These are phyloP conservation scores for Cicer cuneatum DNA, from an alignment of 306 rosid genomes.

Conservation along the genomic window DNA sequence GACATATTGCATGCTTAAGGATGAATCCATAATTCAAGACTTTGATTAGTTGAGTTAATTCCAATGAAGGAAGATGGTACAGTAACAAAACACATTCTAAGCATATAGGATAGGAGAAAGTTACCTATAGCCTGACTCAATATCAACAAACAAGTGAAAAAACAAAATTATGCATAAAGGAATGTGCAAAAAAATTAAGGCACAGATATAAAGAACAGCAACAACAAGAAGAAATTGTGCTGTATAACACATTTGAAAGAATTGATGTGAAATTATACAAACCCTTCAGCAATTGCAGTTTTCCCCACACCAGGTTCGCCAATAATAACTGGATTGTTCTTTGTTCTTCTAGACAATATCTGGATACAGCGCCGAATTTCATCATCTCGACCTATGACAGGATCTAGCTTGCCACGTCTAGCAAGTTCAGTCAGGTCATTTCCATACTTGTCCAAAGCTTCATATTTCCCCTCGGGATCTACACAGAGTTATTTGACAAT, in stretches of 20 bases:
- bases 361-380: constrained; percentile 95
- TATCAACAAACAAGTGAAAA: neutral
- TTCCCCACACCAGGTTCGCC: constrained; percentile 99
- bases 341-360: constrained; percentile 91
- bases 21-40: constrained; percentile 17
- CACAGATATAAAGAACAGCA: neutral
- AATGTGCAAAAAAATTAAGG: neutral
- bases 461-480: constrained; percentile 97
- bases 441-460: constrained; percentile 89
- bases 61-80: constrained; percentile 28
- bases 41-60: constrained; percentile 34
- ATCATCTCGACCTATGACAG: constrained; percentile 96
- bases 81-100: neutral
- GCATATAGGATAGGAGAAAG: constrained; percentile 5
- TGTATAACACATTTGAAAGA: constrained; percentile 15
- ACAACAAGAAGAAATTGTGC: neutral
- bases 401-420: constrained; percentile 95
- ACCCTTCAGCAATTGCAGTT: constrained; percentile 99
- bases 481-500: constrained; percentile 32
- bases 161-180: neutral
- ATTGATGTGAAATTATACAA: constrained; percentile 33
- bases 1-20: constrained; percentile 4
- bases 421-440: constrained; percentile 94
- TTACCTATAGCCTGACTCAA: constrained; percentile 26
- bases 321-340: constrained; percentile 95